phyloP scores from a whole-genome alignment of 495 filamentous ascomycete species.

The Penicillium longicatenatum region DNA sequence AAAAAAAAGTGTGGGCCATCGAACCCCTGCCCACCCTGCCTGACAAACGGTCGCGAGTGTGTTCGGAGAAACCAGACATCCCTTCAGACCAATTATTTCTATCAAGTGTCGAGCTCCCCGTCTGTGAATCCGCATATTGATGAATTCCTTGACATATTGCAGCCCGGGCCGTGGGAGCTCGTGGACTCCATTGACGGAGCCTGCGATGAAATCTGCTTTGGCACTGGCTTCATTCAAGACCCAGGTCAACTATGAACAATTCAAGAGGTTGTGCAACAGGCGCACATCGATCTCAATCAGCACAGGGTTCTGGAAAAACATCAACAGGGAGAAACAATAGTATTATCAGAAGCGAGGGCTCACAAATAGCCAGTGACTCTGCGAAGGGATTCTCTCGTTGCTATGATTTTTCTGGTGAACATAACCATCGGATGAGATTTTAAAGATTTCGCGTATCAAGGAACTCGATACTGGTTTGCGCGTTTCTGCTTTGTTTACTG shows the following conservation, averaged over 20 bases:
- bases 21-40: slow-evolving; percentile 24
- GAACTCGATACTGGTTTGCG: background rate
- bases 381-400: background rate
- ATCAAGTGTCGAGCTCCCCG: background rate
- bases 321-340: background rate
- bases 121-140: background rate
- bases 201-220: background rate
- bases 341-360: background rate
- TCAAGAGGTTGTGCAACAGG: background rate
- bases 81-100: background rate
- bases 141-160: background rate
- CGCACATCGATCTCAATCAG: background rate
- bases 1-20: slow-evolving; percentile 32
- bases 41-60: slow-evolving; percentile 14
- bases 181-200: background rate
- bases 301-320: background rate
- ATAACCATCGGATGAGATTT: background rate
- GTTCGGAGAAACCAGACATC: slow-evolving; percentile 11
- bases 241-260: background rate
- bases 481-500: background rate
- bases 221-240: background rate
- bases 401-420: background rate
- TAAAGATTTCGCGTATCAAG: background rate
- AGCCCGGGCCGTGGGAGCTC: background rate
- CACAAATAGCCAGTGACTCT: background rate